phyloP scores from a whole-genome alignment of 192 early-diverging fungal species.

The Coemansia umbellata region DNA sequence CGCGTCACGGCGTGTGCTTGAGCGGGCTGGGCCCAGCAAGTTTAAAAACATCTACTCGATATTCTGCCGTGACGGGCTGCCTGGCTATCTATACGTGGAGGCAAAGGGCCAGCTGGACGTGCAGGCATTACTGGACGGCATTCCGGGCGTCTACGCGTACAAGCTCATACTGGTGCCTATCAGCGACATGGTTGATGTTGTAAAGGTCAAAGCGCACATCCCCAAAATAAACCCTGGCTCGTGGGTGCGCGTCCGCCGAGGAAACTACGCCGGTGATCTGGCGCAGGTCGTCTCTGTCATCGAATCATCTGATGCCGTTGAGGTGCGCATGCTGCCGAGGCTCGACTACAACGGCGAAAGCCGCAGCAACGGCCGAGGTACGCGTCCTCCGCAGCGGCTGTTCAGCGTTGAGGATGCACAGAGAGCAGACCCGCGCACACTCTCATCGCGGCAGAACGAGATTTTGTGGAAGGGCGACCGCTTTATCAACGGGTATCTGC shows the following conservation, averaged over 20 bases:
- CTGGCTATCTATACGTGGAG: slow-evolving; percentile 93
- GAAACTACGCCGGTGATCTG: slow-evolving; percentile 91
- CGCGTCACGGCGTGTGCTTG: slow-evolving; percentile 72
- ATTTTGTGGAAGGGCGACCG: slow-evolving; percentile 58
- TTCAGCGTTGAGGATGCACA: slow-evolving; percentile 56
- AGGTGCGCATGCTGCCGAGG: slow-evolving; percentile 72
- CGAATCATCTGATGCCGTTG: slow-evolving; percentile 62
- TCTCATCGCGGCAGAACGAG: slow-evolving; percentile 57
- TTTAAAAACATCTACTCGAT: slow-evolving; percentile 74
- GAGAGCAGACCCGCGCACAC: slow-evolving; percentile 55
- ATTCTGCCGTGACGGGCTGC: slow-evolving; percentile 77
- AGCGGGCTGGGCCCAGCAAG: slow-evolving; percentile 57
- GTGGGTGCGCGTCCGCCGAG: slow-evolving; percentile 89
- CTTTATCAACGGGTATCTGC: slow-evolving; percentile 76
- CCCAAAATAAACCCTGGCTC: slow-evolving; percentile 54
- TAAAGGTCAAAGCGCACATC: slow-evolving; percentile 68
- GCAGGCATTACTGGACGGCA: slow-evolving; percentile 67
- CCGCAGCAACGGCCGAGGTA: slow-evolving; percentile 40
- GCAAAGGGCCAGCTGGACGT: slow-evolving; percentile 75
- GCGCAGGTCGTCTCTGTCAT: slow-evolving; percentile 71
- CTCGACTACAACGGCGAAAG: slow-evolving; percentile 54
- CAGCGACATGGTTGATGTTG: slow-evolving; percentile 85
- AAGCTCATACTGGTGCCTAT: slow-evolving; percentile 81
- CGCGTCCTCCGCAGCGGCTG: slow-evolving; percentile 69
- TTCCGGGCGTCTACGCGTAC: slow-evolving; percentile 69